Evolutionary conservation across 2,329 filamentous ascomycete species (phyloP).

Genomic region (Aspergillus sp.): DNA sequence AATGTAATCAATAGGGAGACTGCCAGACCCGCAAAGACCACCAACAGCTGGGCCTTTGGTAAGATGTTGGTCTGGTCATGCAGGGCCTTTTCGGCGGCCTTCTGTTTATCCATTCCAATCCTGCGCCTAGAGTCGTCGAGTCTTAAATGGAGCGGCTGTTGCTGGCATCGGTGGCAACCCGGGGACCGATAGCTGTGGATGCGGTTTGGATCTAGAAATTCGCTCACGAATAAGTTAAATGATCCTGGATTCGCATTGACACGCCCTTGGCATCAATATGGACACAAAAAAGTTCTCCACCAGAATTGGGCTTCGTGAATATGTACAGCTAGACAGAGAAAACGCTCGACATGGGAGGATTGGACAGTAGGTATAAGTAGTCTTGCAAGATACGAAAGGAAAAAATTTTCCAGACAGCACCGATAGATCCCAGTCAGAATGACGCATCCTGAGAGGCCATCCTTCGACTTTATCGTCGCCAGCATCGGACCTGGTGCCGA

Average conservation of each 20-base stretch:
- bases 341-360: neutral
- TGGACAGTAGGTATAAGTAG: neutral
- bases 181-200: neutral
- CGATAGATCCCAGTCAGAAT: neutral
- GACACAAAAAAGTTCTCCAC: neutral
- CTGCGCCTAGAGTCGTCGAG: constrained; percentile 1
- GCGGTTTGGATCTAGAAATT: no score
- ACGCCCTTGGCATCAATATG: neutral
- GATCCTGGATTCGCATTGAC: neutral
- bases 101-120: constrained; percentile 32
- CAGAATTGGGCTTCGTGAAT: no score
- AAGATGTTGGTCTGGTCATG: constrained; percentile 60
- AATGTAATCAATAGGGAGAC: constrained; percentile 55
- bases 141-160: neutral
- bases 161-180: constrained; percentile 3
- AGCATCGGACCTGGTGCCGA: constrained; percentile 13
- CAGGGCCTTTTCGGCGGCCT: constrained; percentile 45
- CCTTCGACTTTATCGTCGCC: neutral
- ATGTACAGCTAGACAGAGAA: neutral
- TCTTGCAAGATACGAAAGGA: neutral
- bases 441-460: constrained; percentile 1
- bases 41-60: constrained; percentile 45
- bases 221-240: neutral
- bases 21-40: constrained; percentile 54
- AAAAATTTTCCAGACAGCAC: constrained; percentile 2